Conservation (phyloP, 805 yeast species). For the Yueomyces sp. region DNA sequence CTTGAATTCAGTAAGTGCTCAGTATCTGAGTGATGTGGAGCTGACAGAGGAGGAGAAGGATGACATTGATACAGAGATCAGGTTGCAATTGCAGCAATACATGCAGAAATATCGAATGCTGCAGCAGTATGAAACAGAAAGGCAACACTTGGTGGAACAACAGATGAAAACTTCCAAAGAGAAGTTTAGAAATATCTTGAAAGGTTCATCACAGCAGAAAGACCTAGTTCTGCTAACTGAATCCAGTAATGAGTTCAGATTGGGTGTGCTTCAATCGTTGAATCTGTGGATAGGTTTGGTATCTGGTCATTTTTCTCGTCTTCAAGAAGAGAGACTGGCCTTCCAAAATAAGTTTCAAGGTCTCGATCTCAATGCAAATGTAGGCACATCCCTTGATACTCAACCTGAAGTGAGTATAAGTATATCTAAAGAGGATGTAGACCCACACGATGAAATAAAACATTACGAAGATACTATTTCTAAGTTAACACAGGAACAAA, state of each 20-base stretch:
- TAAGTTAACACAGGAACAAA: slow-evolving; percentile 35
- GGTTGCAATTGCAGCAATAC: slow-evolving; percentile 37
- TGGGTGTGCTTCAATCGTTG: slow-evolving; percentile 36
- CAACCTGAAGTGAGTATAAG: slow-evolving; percentile 5
- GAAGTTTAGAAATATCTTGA: slow-evolving; percentile 20
- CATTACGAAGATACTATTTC: slow-evolving; percentile 25
- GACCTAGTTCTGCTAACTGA: slow-evolving; percentile 24
- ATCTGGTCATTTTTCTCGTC: slow-evolving; percentile 32
- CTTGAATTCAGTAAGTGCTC: slow-evolving; percentile 13
- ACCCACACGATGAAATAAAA: slow-evolving; percentile 22
- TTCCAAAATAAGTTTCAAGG: slow-evolving; percentile 25
- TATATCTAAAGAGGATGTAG: slow-evolving; percentile 18
- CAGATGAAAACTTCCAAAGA: slow-evolving; percentile 7
- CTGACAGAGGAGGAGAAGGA: slow-evolving; percentile 38
- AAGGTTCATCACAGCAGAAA: slow-evolving; percentile 5
- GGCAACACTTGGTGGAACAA: slow-evolving; percentile 22
- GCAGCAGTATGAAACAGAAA: slow-evolving; percentile 38
- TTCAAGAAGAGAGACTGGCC: slow-evolving; percentile 36
- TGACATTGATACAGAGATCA: slow-evolving; percentile 41
- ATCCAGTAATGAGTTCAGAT: slow-evolving; percentile 32
- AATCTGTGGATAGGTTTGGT: slow-evolving; percentile 30
- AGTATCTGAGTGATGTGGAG: slow-evolving; percentile 16
- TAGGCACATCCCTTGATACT: slow-evolving; percentile 1
- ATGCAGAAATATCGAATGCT: slow-evolving; percentile 36
- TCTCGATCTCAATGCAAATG: slow-evolving; percentile 11